Evolutionary conservation across 2,329 filamentous ascomycete species (phyloP), one percentile per base, ranked within the genome.

Genomic region (Neonectria punicea): DNA sequence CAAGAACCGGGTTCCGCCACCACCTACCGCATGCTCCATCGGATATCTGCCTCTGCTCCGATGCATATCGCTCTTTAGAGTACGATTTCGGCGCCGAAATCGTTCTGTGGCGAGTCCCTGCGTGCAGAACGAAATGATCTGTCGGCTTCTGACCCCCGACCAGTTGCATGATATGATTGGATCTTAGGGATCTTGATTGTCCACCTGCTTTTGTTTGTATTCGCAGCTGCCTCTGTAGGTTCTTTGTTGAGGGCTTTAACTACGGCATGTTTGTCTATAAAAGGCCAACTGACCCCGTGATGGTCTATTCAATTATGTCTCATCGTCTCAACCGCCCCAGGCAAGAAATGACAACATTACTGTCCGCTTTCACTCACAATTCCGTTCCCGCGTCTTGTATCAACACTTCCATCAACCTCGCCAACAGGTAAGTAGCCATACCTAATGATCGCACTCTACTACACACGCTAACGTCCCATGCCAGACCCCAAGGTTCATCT

Each of bases 1-100:
- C 61, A 43, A 30, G 11, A 49, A 47, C 47, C 44, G 47, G 55
- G 34, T 36, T 32, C 25, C 36, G 50, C 30, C 51, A 65, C 28
- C 32, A 53, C 14, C 34, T 18, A 43, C 46, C 28, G n/a, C 32
- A 36, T 61, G 54, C 53, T 28, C 47, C 53, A 43, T 22, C 64
- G 72, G 70, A 58, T 71, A 65, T 61, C 62, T 70, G 66, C 72
- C 49, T 73, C 57, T 36, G 41, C 55, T 32, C 61, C 30, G 49
- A 63, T 74, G 72, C 70, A 70, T 20, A 54, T 32, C 28, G 51
- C 72, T 65, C 53, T 25, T 69, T 73, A 68, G 22, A 71, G 72
- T 41, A 47, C 50, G 50, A 47, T 25, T 13, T 36, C 13, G 39
- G 58, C 55, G 58, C 61, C 58, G 20, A 49, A 16, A 18, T 28